Percentiles rank a stretch among this genome's conserved stretches.
phyloP scores from a whole-genome alignment of 2,329 filamentous ascomycete species.

The Gnomoniopsis smithogilvyi region DNA sequence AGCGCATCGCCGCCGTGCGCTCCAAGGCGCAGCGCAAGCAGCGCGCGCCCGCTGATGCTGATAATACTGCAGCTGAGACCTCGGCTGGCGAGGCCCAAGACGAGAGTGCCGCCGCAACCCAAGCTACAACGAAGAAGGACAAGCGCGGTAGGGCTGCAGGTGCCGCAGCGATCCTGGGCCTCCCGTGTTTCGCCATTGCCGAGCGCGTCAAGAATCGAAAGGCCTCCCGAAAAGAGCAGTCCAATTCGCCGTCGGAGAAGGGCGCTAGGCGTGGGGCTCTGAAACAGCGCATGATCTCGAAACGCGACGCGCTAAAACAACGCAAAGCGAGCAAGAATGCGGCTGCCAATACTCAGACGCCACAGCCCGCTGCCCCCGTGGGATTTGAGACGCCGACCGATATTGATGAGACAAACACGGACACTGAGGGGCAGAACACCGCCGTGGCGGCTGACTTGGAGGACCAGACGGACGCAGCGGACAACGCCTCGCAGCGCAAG shows the following conservation, averaged over 20 bases:
- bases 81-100: no score
- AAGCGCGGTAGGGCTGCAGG: neutral
- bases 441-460: neutral
- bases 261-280: neutral
- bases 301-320: constrained; percentile 1
- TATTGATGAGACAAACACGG: neutral
- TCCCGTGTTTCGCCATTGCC: constrained; percentile 4
- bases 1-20: neutral
- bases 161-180: neutral
- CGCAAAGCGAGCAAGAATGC: constrained; percentile 6
- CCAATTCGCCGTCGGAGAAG: neutral
- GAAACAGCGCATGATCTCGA: constrained; percentile 9
- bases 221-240: neutral
- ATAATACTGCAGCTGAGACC: no score
- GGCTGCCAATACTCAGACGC: neutral
- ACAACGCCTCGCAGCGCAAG: neutral
- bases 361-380: neutral
- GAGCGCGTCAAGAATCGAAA: constrained; percentile 3
- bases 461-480: neutral
- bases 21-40: neutral
- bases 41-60: no score
- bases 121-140: neutral
- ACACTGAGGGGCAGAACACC: neutral
- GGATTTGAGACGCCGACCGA: neutral
- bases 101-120: neutral